Percentiles rank a stretch among this genome's conserved stretches.
phyloP scores from a whole-genome alignment of 345 rosid species.

The Durio zibethinus region DNA sequence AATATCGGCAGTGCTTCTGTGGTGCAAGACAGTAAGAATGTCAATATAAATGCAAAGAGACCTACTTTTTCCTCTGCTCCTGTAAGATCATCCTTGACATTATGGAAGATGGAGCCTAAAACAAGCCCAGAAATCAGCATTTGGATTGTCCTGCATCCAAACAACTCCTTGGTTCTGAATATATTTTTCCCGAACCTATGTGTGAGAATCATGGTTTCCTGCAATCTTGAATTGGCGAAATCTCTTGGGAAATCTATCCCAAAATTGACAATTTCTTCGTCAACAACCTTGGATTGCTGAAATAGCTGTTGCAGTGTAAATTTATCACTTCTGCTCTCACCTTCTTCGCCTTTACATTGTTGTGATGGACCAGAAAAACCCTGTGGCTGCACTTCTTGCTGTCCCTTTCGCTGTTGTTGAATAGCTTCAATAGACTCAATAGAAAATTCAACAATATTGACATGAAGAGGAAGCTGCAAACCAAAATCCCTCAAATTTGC shows the following conservation, averaged over 20 bases:
- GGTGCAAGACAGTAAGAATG: conserved; percentile 75
- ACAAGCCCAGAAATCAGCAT: conserved; percentile 79
- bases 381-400: conserved; percentile 23
- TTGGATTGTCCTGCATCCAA: conserved; percentile 72
- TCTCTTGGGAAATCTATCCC: conserved; percentile 35
- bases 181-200: conserved; percentile 90
- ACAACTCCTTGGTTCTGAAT: conserved; percentile 76
- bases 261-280: conserved; percentile 42
- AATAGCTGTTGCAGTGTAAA: conserved; percentile 79
- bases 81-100: conserved; percentile 47
- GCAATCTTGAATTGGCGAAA: conserved; percentile 64
- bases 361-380: conserved; percentile 25
- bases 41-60: conserved; percentile 77
- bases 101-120: conserved; percentile 73
- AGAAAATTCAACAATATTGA: conserved; percentile 71
- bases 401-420: conserved; percentile 22
- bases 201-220: conserved; percentile 66
- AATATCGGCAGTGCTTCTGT: conserved; percentile 89
- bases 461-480: conserved; percentile 66
- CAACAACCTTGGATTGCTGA: conserved; percentile 69
- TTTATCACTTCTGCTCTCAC: conserved; percentile 47
- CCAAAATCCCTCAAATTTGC: conserved; percentile 39
- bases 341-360: conserved; percentile 35
- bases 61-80: conserved; percentile 86
- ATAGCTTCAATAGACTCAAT: conserved; percentile 74